Evolutionary conservation across 1,139 yeast species (phyloP).

Genomic region (Yamadazyma mexicana): DNA sequence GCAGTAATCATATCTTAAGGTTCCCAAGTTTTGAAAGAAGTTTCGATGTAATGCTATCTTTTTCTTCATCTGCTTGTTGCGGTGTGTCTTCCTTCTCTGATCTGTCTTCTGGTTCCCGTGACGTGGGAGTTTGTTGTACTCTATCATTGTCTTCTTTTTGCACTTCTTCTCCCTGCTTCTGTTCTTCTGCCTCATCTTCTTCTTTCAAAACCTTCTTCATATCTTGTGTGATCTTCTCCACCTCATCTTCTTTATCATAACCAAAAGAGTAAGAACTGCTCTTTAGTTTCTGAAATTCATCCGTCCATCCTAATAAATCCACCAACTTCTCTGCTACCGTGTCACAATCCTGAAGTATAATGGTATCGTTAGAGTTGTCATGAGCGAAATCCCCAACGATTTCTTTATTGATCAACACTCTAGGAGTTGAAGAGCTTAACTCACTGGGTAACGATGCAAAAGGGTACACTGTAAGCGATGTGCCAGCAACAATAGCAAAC

Average conservation of each 20-base stretch:
- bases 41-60: not conserved
- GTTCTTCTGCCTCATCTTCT: not conserved
- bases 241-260: constrained; percentile 13
- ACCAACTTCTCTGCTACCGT: constrained; percentile 54
- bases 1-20: constrained; percentile 1
- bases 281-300: constrained; percentile 44
- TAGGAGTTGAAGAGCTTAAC: constrained; percentile 43
- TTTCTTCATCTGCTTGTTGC: constrained; percentile 2
- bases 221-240: constrained; percentile 5
- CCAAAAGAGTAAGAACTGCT: constrained; percentile 16
- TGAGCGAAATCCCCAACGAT: constrained; percentile 70
- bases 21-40: constrained; percentile 1
- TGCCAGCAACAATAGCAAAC: constrained; percentile 86
- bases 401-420: constrained; percentile 75
- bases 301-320: constrained; percentile 61
- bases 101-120: not conserved
- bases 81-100: not conserved
- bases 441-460: constrained; percentile 82
- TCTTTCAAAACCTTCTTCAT: constrained; percentile 7
- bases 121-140: too few relatives aligned
- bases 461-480: constrained; percentile 85
- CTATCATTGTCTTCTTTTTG: constrained; percentile 7
- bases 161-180: constrained; percentile 7
- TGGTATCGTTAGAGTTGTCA: constrained; percentile 55
- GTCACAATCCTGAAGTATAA: constrained; percentile 66